phyloP scores from a whole-genome alignment of 1,284 basidiomycete genomes.

The Psilocybe mexicana region DNA sequence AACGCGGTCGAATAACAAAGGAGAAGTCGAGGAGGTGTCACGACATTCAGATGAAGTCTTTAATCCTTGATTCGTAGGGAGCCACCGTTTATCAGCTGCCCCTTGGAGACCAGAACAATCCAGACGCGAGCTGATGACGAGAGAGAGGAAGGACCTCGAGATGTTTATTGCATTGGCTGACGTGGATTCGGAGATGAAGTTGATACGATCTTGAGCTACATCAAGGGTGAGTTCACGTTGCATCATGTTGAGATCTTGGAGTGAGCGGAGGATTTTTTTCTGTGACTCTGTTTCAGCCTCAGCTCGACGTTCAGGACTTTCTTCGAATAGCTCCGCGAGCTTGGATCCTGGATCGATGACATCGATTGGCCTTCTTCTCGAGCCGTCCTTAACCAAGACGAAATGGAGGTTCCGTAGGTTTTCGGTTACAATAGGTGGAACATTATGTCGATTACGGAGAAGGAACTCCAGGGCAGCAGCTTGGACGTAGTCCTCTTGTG shows the following conservation, averaged over 20 bases:
- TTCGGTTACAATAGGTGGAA: constrained; percentile 27
- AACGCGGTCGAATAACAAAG: constrained; percentile 35
- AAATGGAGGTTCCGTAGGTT: constrained; percentile 28
- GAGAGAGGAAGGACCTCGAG: constrained; percentile 22
- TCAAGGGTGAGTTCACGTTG: constrained; percentile 28
- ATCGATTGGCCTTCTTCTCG: constrained; percentile 18
- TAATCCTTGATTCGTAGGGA: constrained; percentile 34
- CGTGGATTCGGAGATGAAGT: constrained; percentile 26
- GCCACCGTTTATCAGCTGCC: constrained; percentile 28
- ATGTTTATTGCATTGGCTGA: constrained; percentile 19
- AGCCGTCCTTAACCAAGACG: constrained; percentile 28
- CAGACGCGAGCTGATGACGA: constrained; percentile 24
- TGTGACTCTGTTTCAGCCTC: constrained; percentile 3
- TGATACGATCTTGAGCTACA: constrained; percentile 34
- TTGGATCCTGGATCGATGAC: constrained; percentile 34
- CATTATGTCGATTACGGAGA: constrained; percentile 16
- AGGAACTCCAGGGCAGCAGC: constrained; percentile 31
- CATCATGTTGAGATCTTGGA: constrained; percentile 31
- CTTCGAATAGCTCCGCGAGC: constrained; percentile 28
- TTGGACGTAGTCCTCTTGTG: constrained; percentile 30
- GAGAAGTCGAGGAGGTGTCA: not conserved
- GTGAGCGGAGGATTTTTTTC: constrained; percentile 21
- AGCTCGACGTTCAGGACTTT: constrained; percentile 20
- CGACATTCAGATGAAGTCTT: constrained; percentile 27
- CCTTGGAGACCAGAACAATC: constrained; percentile 25